A percentile compares a stretch with the other conserved stretches of the same genome.
Evolutionary conservation across 2,329 filamentous ascomycete genomes (phyloP).

Genomic region (Ophiognomonia clavigignenti-juglandacearum): DNA sequence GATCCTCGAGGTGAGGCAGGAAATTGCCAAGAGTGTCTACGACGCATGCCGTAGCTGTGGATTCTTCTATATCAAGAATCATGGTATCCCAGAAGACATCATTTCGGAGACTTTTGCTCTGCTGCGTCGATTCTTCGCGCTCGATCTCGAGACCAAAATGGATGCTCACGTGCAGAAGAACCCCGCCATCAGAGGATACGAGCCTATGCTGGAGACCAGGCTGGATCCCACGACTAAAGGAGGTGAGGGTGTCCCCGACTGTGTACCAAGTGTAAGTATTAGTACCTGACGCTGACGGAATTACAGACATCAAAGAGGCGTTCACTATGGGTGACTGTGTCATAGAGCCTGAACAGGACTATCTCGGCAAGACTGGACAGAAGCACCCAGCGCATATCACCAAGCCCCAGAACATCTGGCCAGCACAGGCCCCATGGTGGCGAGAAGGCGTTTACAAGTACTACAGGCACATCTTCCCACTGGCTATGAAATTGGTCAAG

Average conservation of each 20-base stretch:
- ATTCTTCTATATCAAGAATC: slow-evolving; percentile 29
- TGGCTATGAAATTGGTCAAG: slow-evolving; percentile 27
- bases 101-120: slow-evolving; percentile 20
- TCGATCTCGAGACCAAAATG: slow-evolving; percentile 27
- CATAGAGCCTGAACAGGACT: slow-evolving; percentile 31
- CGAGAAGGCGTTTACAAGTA: slow-evolving; percentile 29
- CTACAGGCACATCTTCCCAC: slow-evolving; percentile 25
- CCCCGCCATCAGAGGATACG: slow-evolving; percentile 29
- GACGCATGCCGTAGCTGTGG: slow-evolving; percentile 23
- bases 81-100: slow-evolving; percentile 23
- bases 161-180: slow-evolving; percentile 32
- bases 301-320: slow-evolving; percentile 27
- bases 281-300: not conserved
- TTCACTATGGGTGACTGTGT: slow-evolving; percentile 33
- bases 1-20: slow-evolving; percentile 18
- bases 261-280: not conserved
- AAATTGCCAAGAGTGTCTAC: slow-evolving; percentile 22
- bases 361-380: slow-evolving; percentile 22
- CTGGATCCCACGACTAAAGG: slow-evolving; percentile 26
- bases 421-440: slow-evolving; percentile 26
- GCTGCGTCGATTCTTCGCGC: slow-evolving; percentile 26
- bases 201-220: slow-evolving; percentile 29
- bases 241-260: slow-evolving; percentile 16
- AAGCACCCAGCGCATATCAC: slow-evolving; percentile 23
- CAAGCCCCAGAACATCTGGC: slow-evolving; percentile 30